Conservation (phyloP, 805 yeast genomes). For the Yarrowia osloensis region DNA sequence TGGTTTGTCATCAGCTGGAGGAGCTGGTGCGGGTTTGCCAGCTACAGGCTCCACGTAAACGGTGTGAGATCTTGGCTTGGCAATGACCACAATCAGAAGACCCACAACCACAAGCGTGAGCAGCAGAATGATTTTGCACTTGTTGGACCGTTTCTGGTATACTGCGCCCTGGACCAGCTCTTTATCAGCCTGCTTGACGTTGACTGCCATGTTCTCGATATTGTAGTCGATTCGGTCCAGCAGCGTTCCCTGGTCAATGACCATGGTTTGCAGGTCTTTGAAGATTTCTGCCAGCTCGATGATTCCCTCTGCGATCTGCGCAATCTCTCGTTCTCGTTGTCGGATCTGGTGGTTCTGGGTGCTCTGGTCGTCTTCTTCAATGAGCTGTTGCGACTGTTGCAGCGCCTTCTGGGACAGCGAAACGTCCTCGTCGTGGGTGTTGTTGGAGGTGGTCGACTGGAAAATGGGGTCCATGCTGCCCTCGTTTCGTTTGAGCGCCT, state of each 20-base stretch:
- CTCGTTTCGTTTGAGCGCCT: slow-evolving; percentile 71
- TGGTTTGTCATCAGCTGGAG: not conserved
- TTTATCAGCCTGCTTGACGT: slow-evolving; percentile 73
- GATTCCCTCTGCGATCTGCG: slow-evolving; percentile 89
- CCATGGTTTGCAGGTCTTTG: slow-evolving; percentile 86
- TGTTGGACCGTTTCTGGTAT: slow-evolving; percentile 86
- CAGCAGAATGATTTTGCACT: slow-evolving; percentile 82
- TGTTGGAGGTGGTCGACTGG: slow-evolving; percentile 32
- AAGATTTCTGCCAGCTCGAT: slow-evolving; percentile 90
- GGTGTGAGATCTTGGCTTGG: slow-evolving; percentile 48
- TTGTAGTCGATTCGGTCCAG: slow-evolving; percentile 94
- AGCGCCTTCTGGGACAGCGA: slow-evolving; percentile 45
- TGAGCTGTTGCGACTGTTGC: slow-evolving; percentile 32
- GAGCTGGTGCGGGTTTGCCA: not conserved
- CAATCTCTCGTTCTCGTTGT: slow-evolving; percentile 86
- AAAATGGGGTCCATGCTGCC: slow-evolving; percentile 44
- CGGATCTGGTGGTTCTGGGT: slow-evolving; percentile 50
- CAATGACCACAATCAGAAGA: slow-evolving; percentile 65
- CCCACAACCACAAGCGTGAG: slow-evolving; percentile 70
- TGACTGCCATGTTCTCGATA: slow-evolving; percentile 72
- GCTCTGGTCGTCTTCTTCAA: slow-evolving; percentile 35
- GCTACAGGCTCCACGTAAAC: slow-evolving; percentile 6
- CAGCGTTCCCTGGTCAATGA: slow-evolving; percentile 93
- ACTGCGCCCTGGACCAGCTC: slow-evolving; percentile 74
- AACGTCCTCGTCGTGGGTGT: slow-evolving; percentile 39